Evolutionary conservation across 805 yeast species (phyloP).

Genomic region (Zygotorulaspora florentina): DNA sequence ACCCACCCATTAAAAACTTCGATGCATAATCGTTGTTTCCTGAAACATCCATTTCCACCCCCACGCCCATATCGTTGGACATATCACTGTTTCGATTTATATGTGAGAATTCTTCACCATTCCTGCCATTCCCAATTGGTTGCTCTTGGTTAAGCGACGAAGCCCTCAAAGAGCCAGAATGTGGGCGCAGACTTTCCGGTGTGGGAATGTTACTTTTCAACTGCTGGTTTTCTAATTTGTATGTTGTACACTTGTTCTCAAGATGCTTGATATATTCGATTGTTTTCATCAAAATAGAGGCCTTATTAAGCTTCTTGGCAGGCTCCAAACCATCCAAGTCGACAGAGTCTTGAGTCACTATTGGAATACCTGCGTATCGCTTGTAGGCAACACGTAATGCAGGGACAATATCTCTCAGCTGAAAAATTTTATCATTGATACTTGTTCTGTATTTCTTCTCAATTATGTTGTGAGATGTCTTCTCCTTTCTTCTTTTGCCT

Average conservation of each 20-base stretch:
- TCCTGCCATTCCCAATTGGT: background rate
- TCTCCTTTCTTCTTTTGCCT: constrained; percentile 41
- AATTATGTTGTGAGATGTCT: constrained; percentile 64
- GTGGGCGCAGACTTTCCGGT: constrained; percentile 14
- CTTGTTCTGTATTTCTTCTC: constrained; percentile 70
- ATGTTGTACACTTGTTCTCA: constrained; percentile 53
- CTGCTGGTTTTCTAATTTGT: constrained; percentile 46
- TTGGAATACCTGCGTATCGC: constrained; percentile 44
- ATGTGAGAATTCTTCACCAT: background rate
- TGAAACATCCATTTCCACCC: constrained; percentile 1
- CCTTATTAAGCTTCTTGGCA: constrained; percentile 72
- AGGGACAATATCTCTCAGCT: constrained; percentile 63
- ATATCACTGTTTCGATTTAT: background rate
- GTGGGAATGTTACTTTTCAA: constrained; percentile 27
- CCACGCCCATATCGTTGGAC: background rate
- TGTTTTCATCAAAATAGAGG: constrained; percentile 69
- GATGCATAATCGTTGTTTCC: constrained; percentile 32
- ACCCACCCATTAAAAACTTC: constrained; percentile 56
- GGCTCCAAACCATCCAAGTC: constrained; percentile 71
- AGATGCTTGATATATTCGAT: constrained; percentile 74
- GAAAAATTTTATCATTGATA: constrained; percentile 62
- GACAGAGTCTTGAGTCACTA: constrained; percentile 54
- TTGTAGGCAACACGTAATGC: constrained; percentile 48
- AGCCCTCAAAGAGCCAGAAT: constrained; percentile 8
- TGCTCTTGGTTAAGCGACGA: constrained; percentile 12